Evolutionary conservation across 371 early-diverging fungal species (phyloP), one percentile per base, ranked within the genome.

Genomic region (Rhizopus microsporus): DNA sequence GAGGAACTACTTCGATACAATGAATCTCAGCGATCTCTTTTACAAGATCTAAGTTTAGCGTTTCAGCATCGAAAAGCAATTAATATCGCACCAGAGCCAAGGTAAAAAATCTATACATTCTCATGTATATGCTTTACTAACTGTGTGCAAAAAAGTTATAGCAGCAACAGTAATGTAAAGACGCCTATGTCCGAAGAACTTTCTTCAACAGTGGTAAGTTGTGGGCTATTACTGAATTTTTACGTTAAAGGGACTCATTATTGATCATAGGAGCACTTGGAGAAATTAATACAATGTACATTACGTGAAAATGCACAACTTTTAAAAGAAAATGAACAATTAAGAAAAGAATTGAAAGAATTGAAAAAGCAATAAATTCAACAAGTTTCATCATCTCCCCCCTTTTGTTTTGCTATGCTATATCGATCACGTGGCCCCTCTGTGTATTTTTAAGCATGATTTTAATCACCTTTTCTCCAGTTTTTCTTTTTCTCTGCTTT

Each of bases 281-380:
- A 83, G 37, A 74, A 73, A 34, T 69, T 77, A 32, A 65, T 83
- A 15, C 72, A 77, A 30, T 31, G 55, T 3, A 64, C 81, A 7
- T 44, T 69, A 12, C 67, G 70, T 6, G 85, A 87, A 54, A 85
- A 82, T 40, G 81, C 74, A 15, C 70, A 69, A 46, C 68, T 87
- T 15, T 62, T 70, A 45, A 74, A 75, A 42, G 84, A 87, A 23
- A 68, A 62, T 34, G 63, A 68, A 39, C 13, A 17, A 7, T 34
- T 63, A 39, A 57, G 68, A 63, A 44, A 35, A n/a, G 68, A 63
- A 34, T 35, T 63, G 34, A 56, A 53, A 51, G 63, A 63, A 38
- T 32, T 63, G 3, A 63, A 62, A 46, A 15, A 46, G 12, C 29
- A n/a, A 15, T n/a, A 46, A 46, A 46, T 23, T 7, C 5, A 46